Evolutionary conservation across 768 basidiomycete genomes (phyloP).

Genomic region (Royoungia palumana): DNA sequence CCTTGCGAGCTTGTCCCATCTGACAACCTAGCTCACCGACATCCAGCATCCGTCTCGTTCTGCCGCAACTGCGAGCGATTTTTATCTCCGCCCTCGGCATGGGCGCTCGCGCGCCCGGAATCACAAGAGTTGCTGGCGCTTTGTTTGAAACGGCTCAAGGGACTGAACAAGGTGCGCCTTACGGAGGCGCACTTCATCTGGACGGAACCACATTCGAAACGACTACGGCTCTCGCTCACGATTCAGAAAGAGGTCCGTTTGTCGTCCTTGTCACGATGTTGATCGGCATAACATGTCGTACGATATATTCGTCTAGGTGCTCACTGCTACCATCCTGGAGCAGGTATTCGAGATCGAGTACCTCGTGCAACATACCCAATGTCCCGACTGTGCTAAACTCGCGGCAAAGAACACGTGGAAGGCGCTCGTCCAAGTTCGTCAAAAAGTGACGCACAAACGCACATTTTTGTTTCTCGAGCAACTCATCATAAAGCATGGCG

Average conservation of each 20-base stretch:
- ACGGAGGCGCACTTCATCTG: constrained; percentile 99
- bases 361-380: constrained; percentile 92
- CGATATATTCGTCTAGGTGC: constrained; percentile 53
- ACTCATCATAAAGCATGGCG: constrained; percentile 92
- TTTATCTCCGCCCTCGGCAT: constrained; percentile 82
- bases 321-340: constrained; percentile 92
- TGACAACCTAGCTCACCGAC: constrained; percentile 3
- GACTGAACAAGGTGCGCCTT: constrained; percentile 87
- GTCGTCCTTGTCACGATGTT: no score
- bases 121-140: constrained; percentile 91
- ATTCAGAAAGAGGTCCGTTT: constrained; percentile 92
- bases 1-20: background rate
- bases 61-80: constrained; percentile 97
- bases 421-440: constrained; percentile 96
- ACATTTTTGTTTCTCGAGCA: constrained; percentile 98
- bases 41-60: constrained; percentile 83
- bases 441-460: constrained; percentile 97
- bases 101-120: constrained; percentile 85
- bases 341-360: constrained; percentile 98
- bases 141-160: constrained; percentile 93
- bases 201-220: constrained; percentile 98
- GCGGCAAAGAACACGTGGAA: constrained; percentile 99
- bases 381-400: constrained; percentile 87
- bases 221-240: constrained; percentile 88
- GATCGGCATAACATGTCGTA: no score